Evolutionary conservation across 805 yeast genomes (phyloP).

Genomic region (Saccharomyces paradoxus): DNA sequence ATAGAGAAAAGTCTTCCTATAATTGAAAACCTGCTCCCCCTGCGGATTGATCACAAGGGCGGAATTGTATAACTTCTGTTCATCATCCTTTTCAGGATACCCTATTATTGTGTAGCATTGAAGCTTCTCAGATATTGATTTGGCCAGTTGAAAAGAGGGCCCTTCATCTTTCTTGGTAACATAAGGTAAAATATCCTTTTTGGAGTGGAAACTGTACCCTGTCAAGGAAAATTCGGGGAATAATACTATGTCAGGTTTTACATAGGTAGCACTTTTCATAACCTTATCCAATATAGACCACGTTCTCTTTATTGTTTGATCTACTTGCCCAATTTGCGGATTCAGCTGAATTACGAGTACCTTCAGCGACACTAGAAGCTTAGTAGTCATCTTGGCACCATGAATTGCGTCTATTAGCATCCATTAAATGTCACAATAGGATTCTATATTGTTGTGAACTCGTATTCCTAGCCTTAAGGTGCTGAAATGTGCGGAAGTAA

Average conservation of each 20-base stretch:
- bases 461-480: too few species aligned
- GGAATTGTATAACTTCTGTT: constrained; percentile 49
- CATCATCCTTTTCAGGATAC: constrained; percentile 54
- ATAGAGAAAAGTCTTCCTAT: constrained; percentile 69
- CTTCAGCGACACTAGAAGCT: constrained; percentile 38
- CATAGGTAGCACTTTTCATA: background rate
- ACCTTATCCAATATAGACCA: constrained; percentile 29
- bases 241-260: constrained; percentile 55
- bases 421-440: background rate
- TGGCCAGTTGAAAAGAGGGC: constrained; percentile 49
- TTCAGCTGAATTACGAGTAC: constrained; percentile 64
- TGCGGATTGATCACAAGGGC: constrained; percentile 53
- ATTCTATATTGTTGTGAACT: too few species aligned
- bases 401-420: background rate
- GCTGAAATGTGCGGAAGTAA: background rate
- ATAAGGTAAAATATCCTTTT: constrained; percentile 45
- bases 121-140: constrained; percentile 39
- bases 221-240: constrained; percentile 81
- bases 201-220: constrained; percentile 61
- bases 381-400: background rate
- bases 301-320: constrained; percentile 45
- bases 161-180: constrained; percentile 40
- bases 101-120: constrained; percentile 70
- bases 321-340: constrained; percentile 53
- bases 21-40: constrained; percentile 56